Conservation (phyloP, 805 yeast species). For the Diddensiella santjacobensis region DNA sequence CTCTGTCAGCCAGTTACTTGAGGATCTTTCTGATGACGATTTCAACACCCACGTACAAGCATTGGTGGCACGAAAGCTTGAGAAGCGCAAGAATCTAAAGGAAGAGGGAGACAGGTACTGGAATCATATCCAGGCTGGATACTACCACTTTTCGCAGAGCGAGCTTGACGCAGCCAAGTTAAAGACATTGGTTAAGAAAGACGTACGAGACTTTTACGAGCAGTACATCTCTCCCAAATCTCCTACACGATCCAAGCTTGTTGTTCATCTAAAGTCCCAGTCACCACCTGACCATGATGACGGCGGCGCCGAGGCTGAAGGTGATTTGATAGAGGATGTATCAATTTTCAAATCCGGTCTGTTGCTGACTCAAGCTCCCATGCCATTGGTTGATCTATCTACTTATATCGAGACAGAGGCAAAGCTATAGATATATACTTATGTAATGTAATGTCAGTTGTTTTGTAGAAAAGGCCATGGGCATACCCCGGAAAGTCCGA, state of each 20-base stretch:
- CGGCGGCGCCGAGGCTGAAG: constrained; percentile 29
- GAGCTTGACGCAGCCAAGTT: constrained; percentile 56
- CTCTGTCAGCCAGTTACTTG: constrained; percentile 43
- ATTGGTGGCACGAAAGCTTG: constrained; percentile 58
- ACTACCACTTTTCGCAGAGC: constrained; percentile 65
- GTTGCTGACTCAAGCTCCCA: constrained; percentile 58
- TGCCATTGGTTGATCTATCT: constrained; percentile 39
- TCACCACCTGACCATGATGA: constrained; percentile 32
- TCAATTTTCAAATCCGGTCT: constrained; percentile 55
- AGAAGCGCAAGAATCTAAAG: constrained; percentile 68
- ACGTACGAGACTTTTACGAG: constrained; percentile 55
- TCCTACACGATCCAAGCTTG: constrained; percentile 40
- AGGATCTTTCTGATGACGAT: constrained; percentile 55
- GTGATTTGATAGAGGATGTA: constrained; percentile 42
- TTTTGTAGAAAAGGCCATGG: too few relatives aligned
- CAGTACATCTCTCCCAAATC: constrained; percentile 40
- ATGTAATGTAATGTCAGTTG: neutral
- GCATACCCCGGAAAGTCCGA: too few relatives aligned
- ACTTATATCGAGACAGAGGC: constrained; percentile 26
- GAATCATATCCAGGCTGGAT: constrained; percentile 67
- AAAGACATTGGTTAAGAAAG: constrained; percentile 49
- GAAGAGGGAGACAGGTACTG: constrained; percentile 72
- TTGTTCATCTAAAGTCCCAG: constrained; percentile 64
- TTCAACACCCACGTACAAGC: constrained; percentile 68
- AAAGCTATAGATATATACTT: constrained; percentile 22